Base-by-base conservation (phyloP, 1,284 basidiomycete genomes). In the Cystobasidiaceae sp. region DNA sequence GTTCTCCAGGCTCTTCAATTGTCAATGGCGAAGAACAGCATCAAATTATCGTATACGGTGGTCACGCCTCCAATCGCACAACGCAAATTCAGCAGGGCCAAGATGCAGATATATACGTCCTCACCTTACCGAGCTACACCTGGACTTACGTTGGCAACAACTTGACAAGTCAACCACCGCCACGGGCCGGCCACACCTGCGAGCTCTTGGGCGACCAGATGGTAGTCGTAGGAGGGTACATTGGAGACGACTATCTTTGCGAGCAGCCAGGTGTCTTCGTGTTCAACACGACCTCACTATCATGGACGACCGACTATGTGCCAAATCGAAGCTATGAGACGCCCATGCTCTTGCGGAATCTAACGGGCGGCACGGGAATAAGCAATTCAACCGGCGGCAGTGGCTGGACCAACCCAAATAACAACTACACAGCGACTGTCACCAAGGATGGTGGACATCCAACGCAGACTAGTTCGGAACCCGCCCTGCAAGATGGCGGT, bases 261-360 rank as follows among this genome's bases (percentile, higher is more conserved):
- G 73, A 74, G 32, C 70, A 71, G 68, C 72, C 69, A 39, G 70
- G 69, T 6, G 43, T 72, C n/a, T 73, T 71, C 51, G 59, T 74
- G 8, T 69, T 69, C 56, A 69, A 73, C 37, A 67, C 66, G 4
- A 70, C 68, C 2, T 51, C 48, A 0, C 65, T 61, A 7, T 32
- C 66, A 0, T 74, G 73, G 73, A 41, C 56, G 34, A 71, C 27
- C 25, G 41, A 60, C 7, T 74, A 59, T 67, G 56, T 48, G 19
- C 44, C 71, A 2, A 51, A 57, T 21, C 59, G 58, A 11, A 27
- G 44, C 4, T 62, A 39, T 37, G 5, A 39, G n/a, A 62, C 60
- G 17, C 60, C 60, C 43, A 43, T 33, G 15, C 28, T 62, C 34
- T 21, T 62, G 11, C n/a, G 39, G 30, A 62, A 45, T 39, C 34